phyloP scores from a whole-genome alignment of 1,284 basidiomycete genomes.

The Heterobasidion occidentale region DNA sequence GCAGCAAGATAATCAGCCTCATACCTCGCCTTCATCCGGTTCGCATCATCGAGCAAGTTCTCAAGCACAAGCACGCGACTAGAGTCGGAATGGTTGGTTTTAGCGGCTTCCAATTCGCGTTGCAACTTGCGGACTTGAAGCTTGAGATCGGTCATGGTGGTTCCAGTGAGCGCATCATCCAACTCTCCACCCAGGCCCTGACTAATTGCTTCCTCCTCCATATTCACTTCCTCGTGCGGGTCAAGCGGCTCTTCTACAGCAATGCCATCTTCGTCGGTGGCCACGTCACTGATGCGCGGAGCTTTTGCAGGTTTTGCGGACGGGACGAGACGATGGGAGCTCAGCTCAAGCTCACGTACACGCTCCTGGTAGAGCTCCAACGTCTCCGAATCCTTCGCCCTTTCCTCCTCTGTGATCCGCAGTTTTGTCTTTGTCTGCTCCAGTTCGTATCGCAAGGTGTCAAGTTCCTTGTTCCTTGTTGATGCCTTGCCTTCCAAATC shows the following conservation, averaged over 20 bases:
- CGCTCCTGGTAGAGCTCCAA: conserved; percentile 88
- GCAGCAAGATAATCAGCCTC: conserved; percentile 84
- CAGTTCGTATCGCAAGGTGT: conserved; percentile 68
- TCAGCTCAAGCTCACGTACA: conserved; percentile 81
- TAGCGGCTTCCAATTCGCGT: conserved; percentile 70
- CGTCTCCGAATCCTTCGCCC: conserved; percentile 76
- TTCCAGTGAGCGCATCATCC: conserved; percentile 78
- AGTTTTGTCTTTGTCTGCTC: conserved; percentile 68
- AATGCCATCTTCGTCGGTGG: background rate
- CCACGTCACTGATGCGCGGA: background rate
- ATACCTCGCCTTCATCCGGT: conserved; percentile 83
- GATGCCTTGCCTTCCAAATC: conserved; percentile 73
- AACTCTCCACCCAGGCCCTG: conserved; percentile 76
- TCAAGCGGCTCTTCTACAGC: background rate
- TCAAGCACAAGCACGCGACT: conserved; percentile 78
- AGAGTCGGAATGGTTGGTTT: conserved; percentile 68
- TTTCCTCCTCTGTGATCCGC: conserved; percentile 61
- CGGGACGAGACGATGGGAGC: conserved; percentile 35
- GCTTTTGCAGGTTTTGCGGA: conserved; percentile 15
- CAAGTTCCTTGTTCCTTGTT: conserved; percentile 60
- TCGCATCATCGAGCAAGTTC: conserved; percentile 86
- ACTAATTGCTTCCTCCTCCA: conserved; percentile 31
- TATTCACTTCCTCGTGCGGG: background rate
- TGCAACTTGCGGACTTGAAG: conserved; percentile 79
- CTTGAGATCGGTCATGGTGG: conserved; percentile 88